Percentiles rank a stretch among this genome's conserved stretches.
Evolutionary conservation across 2,329 filamentous ascomycete species (phyloP).

Genomic region (Zymoseptoria crescenta): DNA sequence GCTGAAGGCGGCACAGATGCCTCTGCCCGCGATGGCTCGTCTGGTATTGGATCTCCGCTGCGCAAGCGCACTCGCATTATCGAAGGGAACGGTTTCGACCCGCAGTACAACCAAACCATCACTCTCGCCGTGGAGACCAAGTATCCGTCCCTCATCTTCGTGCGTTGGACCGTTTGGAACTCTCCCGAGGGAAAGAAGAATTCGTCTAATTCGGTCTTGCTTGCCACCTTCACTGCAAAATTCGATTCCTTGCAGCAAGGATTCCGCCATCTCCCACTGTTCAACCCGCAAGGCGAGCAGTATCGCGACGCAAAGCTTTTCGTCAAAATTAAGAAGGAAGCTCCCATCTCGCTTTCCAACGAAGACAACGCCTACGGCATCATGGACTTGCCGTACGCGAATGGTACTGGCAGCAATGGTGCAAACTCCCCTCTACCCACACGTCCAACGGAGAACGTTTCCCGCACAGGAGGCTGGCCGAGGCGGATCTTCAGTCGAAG

Average conservation of each 20-base stretch:
- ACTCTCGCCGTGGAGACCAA: conserved; percentile 81
- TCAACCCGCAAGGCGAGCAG: conserved; percentile 81
- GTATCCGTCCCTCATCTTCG: conserved; percentile 85
- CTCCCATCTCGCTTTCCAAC: conserved; percentile 22
- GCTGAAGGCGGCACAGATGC: conserved; percentile 60
- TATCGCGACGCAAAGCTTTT: conserved; percentile 94
- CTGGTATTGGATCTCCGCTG: conserved; percentile 63
- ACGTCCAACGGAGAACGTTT: conserved; percentile 7
- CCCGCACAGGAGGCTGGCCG: conserved; percentile 22
- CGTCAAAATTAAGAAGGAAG: conserved; percentile 68
- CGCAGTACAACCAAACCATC: conserved; percentile 72
- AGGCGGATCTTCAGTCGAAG: conserved; percentile 38
- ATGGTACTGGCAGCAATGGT: not conserved
- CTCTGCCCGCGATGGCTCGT: conserved; percentile 55
- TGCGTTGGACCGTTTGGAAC: conserved; percentile 86
- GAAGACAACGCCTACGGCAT: conserved; percentile 22
- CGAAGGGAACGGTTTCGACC: conserved; percentile 87
- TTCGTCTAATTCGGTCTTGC: conserved; percentile 49
- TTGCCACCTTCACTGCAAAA: conserved; percentile 90
- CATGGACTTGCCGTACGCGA: conserved; percentile 13
- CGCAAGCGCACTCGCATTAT: conserved; percentile 74
- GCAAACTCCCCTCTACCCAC: conserved; percentile 24
- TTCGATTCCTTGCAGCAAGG: conserved; percentile 82
- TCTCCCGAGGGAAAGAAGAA: conserved; percentile 68
- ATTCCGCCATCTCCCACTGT: conserved; percentile 83